These are phyloP conservation scores for Syncephalis fuscata DNA, from an alignment of 371 early-diverging fungal species.

Conservation along the genomic window DNA sequence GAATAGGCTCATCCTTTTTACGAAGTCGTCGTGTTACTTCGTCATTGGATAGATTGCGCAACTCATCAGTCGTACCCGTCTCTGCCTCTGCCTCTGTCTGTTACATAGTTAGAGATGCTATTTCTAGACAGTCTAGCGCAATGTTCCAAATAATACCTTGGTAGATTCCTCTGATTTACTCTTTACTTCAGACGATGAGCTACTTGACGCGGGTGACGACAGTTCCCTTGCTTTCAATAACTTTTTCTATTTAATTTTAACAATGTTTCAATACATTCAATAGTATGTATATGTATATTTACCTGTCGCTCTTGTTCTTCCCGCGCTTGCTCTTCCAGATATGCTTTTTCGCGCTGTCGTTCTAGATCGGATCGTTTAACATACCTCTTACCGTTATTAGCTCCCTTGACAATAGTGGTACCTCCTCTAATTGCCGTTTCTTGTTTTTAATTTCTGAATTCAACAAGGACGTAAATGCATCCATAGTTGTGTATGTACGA, in stretches of 20 bases:
- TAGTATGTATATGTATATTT: too few relatives aligned
- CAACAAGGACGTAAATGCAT: conserved; percentile 49
- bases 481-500: conserved; percentile 34
- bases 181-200: conserved; percentile 11
- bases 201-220: too few relatives aligned
- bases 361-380: conserved; percentile 62
- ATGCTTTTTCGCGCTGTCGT: conserved; percentile 43
- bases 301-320: conserved; percentile 29
- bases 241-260: too few relatives aligned
- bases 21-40: conserved; percentile 75
- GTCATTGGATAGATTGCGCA: conserved; percentile 46
- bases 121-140: background rate
- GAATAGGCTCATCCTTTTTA: conserved; percentile 79
- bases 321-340: conserved; percentile 31
- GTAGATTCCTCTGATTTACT: conserved; percentile 2
- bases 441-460: conserved; percentile 53
- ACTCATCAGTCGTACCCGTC: conserved; percentile 6
- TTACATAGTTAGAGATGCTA: background rate
- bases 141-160: too few relatives aligned
- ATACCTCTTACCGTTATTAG: conserved; percentile 39
- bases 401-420: conserved; percentile 8
- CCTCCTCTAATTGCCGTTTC: conserved; percentile 25
- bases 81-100: background rate
- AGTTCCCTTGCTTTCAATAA: too few relatives aligned
- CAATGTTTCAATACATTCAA: too few relatives aligned